These are phyloP conservation scores for Zychaea mexicana DNA, from an alignment of 371 early-diverging fungal genomes.

Conservation along the genomic window DNA sequence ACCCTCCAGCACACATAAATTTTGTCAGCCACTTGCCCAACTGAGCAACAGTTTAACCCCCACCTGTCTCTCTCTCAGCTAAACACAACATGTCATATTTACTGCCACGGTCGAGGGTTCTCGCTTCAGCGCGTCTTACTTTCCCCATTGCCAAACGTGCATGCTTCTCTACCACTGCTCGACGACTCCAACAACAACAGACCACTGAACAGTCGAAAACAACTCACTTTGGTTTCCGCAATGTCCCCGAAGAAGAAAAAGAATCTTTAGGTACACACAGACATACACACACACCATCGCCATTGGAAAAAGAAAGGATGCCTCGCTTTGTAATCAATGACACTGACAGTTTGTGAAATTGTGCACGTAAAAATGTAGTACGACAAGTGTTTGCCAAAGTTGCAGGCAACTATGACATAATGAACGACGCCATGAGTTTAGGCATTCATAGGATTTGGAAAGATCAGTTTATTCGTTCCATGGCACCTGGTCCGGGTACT, in stretches of 20 bases:
- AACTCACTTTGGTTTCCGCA: conserved; percentile 93
- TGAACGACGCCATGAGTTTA: conserved; percentile 96
- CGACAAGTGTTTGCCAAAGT: conserved; percentile 91
- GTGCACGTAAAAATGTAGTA: conserved; percentile 46
- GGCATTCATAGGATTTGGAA: conserved; percentile 53
- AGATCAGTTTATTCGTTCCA: conserved; percentile 40
- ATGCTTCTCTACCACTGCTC: conserved; percentile 20
- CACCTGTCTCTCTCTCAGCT: no score
- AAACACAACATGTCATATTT: conserved; percentile 3
- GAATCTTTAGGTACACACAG: conserved; percentile 86
- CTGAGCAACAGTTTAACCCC: no score
- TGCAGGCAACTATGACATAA: conserved; percentile 92
- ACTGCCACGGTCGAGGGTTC: background rate
- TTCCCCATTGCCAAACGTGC: conserved; percentile 1
- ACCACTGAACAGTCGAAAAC: conserved; percentile 24
- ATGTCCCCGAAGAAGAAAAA: conserved; percentile 84
- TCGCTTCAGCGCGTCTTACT: background rate
- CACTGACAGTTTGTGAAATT: no score
- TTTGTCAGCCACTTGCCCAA: no score
- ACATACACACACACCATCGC: no score
- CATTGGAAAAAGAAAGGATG: background rate
- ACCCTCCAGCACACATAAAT: no score
- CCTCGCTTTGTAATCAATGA: no score
- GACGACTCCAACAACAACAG: conserved; percentile 15
- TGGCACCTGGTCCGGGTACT: conserved; percentile 87